Evolutionary conservation across 257 asterid species (phyloP), one percentile per base, ranked within the genome.

Genomic region (Cynanchum wilfordii): DNA sequence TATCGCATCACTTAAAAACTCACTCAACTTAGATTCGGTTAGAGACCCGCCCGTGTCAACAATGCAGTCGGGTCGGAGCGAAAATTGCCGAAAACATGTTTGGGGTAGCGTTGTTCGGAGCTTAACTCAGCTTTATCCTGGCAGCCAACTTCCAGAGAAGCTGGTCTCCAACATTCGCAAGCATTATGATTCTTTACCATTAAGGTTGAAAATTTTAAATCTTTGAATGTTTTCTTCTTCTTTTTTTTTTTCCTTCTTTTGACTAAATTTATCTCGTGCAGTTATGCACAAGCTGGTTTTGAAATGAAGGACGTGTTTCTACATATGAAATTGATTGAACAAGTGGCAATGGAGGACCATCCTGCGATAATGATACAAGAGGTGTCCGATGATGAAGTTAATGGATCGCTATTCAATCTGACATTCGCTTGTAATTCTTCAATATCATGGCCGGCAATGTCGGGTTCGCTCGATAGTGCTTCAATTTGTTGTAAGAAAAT

Each of bases 221-320:
- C 47, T 56, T 20, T 45, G 20, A 44, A 62, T 13, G 40, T 20
- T 19, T 44, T 17, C 6, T 20, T 44, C 47, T 2, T 22, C 24
- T 5, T 45, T 16, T 71, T 55, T 19, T 24, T 6, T 7, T 45
- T 71, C 49, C n/a, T 77, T 10, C 29, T 55, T 72, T 22, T 67
- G 47, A 16, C 20, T 29, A 29, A 52, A 49, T 9, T 66, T 12
- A 13, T 50, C 30, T 79, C 78, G 76, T 69, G 72, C 75, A 95
- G 99, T 81, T 92, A 95, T 71, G 88, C 97, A 19, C 95, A 95
- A 79, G 95, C 93, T 49, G 96, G 90, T 62, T 92, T 95, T 70
- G 99, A 95, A 80, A 88, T 92, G 98, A 95, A 95, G 83, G 99
- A 95, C 54, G 99, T 95, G 67, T 91, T 95, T 84, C 81, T 95